Evolutionary conservation across 805 yeast species (phyloP).

Genomic region (Saccharomyces paradoxus): DNA sequence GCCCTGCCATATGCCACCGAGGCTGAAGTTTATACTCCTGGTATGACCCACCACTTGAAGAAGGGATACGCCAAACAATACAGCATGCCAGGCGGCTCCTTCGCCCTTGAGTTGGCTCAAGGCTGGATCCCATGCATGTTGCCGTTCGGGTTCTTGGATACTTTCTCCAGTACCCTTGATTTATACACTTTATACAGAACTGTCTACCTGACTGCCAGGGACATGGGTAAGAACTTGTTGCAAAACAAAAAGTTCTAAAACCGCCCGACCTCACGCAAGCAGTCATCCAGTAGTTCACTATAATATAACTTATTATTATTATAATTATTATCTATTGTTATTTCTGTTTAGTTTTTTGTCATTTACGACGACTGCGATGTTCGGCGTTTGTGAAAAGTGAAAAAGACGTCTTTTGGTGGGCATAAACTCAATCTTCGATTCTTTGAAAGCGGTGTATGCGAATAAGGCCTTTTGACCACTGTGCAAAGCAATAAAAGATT

Average conservation of each 20-base stretch:
- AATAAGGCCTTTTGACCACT: not conserved
- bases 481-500: not conserved
- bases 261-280: not conserved
- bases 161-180: conserved; percentile 74
- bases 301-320: not conserved
- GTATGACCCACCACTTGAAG: conserved; percentile 71
- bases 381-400: not conserved
- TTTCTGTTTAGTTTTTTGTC: not conserved
- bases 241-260: conserved; percentile 57
- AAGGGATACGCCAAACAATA: conserved; percentile 80
- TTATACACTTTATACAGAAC: conserved; percentile 61
- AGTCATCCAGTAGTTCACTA: not conserved
- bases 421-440: not conserved
- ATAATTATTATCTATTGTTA: not conserved
- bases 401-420: not conserved
- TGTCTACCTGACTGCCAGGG: conserved; percentile 62
- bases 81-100: conserved; percentile 70
- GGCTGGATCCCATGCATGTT: conserved; percentile 98
- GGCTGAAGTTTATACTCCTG: conserved; percentile 75
- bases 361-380: not conserved
- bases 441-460: not conserved
- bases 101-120: conserved; percentile 92
- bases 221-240: conserved; percentile 62
- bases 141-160: conserved; percentile 87
- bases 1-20: conserved; percentile 53